These are phyloP conservation scores for Lavandula angustifolia DNA, from an alignment of 257 asterid genomes.

Conservation along the genomic window DNA sequence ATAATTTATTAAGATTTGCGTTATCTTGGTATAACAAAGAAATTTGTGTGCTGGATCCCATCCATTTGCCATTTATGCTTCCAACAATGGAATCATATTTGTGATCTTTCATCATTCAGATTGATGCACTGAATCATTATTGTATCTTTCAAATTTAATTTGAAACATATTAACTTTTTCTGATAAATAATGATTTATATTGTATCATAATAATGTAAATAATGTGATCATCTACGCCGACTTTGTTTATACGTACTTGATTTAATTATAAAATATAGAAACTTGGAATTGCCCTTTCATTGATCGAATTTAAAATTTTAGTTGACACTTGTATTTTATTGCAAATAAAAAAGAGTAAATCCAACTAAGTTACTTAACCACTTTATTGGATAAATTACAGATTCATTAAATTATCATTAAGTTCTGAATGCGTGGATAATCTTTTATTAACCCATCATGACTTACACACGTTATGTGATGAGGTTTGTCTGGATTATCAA, in stretches of 20 bases:
- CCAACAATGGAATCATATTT: no score
- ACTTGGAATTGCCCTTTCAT: no score
- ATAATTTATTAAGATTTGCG: constrained; percentile 10
- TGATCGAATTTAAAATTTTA: no score
- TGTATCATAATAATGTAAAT: not conserved
- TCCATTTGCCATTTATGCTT: not conserved
- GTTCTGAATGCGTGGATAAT: no score
- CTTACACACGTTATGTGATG: no score
- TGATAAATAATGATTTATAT: not conserved
- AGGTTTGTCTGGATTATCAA: no score
- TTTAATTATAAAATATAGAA: not conserved
- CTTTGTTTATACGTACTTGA: not conserved
- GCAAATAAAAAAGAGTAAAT: no score
- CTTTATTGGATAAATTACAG: not conserved
- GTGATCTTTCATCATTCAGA: not conserved
- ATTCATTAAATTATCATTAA: no score
- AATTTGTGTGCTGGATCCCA: constrained; percentile 18
- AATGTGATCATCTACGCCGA: not conserved
- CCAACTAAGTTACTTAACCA: no score
- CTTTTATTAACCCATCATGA: no score
- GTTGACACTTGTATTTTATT: no score
- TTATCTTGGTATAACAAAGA: not conserved
- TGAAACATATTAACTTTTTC: not conserved
- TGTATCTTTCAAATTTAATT: not conserved
- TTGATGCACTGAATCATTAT: constrained; percentile 15